A percentile compares a stretch with the other conserved stretches of the same genome.
Conservation (phyloP, 129 eudicot genomes). For the Chrysanthemum makinoi region DNA sequence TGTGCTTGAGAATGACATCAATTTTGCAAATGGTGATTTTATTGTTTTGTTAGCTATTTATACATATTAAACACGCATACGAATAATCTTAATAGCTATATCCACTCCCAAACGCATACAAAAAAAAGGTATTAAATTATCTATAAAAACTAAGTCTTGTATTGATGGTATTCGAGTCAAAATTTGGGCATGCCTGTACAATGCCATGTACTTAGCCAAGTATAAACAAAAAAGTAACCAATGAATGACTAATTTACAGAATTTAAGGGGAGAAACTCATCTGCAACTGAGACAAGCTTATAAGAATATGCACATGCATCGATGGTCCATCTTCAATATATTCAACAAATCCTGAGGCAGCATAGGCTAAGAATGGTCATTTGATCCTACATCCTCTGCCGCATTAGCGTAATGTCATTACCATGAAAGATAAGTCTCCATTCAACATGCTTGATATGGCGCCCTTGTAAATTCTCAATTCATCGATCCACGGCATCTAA, state of each 20-base stretch:
- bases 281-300: conserved; percentile 87
- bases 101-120: conserved; percentile 28
- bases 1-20: conserved; percentile 11
- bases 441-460: conserved; percentile 11
- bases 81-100: conserved; percentile 12
- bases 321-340: conserved; percentile 29
- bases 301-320: conserved; percentile 53
- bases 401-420: conserved; percentile 7
- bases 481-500: conserved; percentile 96
- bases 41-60: conserved; percentile 9
- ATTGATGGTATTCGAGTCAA: conserved; percentile 27
- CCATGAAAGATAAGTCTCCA: background rate
- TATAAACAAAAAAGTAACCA: conserved; percentile 31
- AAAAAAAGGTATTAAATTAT: conserved; percentile 8
- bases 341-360: conserved; percentile 26
- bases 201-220: conserved; percentile 17
- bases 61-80: conserved; percentile 10
- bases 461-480: conserved; percentile 45
- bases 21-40: conserved; percentile 10
- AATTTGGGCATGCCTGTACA: conserved; percentile 48
- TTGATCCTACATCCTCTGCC: conserved; percentile 7
- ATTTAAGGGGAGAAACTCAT: conserved; percentile 91
- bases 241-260: conserved; percentile 52
- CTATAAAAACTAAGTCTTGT: conserved; percentile 20
- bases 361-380: conserved; percentile 13